Percentiles rank a stretch among this genome's conserved stretches.
Conservation (phyloP, 805 yeast species). For the Metschnikowia continentalis region DNA sequence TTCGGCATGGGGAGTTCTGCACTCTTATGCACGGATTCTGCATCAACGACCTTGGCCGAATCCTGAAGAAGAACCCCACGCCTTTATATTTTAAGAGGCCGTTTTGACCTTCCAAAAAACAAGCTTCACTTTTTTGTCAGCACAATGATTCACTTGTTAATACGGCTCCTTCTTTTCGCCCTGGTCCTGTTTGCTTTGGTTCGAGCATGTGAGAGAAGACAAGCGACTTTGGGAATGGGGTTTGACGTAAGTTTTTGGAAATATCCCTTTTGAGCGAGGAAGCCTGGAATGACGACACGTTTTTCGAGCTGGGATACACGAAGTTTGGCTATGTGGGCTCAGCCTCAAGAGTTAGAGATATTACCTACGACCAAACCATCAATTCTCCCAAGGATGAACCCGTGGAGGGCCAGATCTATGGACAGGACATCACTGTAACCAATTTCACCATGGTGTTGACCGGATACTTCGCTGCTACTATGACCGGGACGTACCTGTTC, state of each 20-base stretch:
- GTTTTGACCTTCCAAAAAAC: no score
- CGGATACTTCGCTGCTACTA: neutral
- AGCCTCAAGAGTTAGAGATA: neutral
- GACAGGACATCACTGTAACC: neutral
- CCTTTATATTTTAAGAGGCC: no score
- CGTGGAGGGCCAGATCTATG: neutral
- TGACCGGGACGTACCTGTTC: neutral
- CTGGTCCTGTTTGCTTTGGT: no score
- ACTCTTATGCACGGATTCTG: no score
- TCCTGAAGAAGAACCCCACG: no score
- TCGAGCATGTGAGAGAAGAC: no score
- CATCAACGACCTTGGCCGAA: no score
- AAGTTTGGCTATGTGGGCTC: conserved; percentile 2
- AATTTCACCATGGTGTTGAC: neutral
- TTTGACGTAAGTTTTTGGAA: neutral
- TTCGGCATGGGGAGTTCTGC: no score
- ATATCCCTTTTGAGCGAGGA: neutral
- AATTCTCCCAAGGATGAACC: neutral
- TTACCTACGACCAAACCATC: neutral
- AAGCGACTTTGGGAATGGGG: no score
- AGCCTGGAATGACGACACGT: conserved; percentile 2
- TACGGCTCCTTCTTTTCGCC: no score
- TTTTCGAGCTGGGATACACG: conserved; percentile 1
- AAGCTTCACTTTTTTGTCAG: no score
- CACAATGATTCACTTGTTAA: no score